Percentiles rank a stretch among this genome's conserved stretches.
These are phyloP conservation scores for Cylindrotheca closterium DNA, from an alignment of 108 stramenopile species.

Conservation along the genomic window DNA sequence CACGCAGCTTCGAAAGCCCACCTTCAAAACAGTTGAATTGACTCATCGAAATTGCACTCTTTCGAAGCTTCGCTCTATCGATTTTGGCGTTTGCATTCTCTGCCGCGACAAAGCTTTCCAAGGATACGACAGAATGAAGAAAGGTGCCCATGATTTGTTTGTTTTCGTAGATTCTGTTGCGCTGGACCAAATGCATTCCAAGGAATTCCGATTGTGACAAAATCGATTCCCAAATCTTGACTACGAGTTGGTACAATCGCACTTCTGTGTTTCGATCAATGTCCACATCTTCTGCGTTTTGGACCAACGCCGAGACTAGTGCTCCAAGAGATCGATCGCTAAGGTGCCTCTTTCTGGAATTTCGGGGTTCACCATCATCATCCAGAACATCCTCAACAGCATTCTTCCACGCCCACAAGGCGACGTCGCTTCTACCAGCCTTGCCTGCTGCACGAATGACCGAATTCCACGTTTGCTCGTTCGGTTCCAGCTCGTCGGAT, in stretches of 20 bases:
- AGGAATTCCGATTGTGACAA: slow-evolving; percentile 13
- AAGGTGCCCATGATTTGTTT: slow-evolving; percentile 21
- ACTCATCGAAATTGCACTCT: not conserved
- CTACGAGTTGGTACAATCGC: slow-evolving; percentile 18
- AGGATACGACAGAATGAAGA: slow-evolving; percentile 21
- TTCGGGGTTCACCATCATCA: slow-evolving; percentile 1
- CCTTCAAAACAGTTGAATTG: not conserved
- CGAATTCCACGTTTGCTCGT: slow-evolving; percentile 64
- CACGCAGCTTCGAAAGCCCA: not conserved
- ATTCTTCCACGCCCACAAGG: slow-evolving; percentile 52
- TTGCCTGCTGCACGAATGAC: slow-evolving; percentile 60
- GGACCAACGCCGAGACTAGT: slow-evolving; percentile 12
- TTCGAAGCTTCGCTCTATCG: not conserved
- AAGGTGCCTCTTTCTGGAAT: not conserved
- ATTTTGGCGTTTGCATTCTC: not conserved
- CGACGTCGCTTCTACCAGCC: slow-evolving; percentile 54
- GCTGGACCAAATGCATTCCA: slow-evolving; percentile 21
- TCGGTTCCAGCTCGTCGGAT: slow-evolving; percentile 56
- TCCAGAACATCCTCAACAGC: slow-evolving; percentile 38
- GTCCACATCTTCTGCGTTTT: slow-evolving; percentile 9
- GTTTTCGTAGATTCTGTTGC: slow-evolving; percentile 7
- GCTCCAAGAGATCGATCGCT: slow-evolving; percentile 11
- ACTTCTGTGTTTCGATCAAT: slow-evolving; percentile 17
- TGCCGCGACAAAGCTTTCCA: slow-evolving; percentile 4
- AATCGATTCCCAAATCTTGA: slow-evolving; percentile 20